These are phyloP conservation scores for Aegilops longissima DNA, from an alignment of 176 grass and related monocot genomes.

Conservation along the genomic window DNA sequence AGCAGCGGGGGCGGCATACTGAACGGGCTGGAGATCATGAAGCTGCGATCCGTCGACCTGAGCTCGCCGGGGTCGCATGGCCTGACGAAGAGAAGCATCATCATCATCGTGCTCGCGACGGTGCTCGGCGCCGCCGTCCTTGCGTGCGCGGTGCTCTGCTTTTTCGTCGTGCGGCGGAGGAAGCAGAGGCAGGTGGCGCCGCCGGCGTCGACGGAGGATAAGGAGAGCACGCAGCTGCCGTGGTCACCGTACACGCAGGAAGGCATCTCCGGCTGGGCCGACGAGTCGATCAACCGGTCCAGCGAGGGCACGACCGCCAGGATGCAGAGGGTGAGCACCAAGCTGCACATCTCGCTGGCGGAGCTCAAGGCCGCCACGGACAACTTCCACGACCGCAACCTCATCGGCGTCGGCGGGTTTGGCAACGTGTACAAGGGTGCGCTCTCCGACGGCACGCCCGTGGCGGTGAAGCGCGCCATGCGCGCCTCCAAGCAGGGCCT, in stretches of 20 bases:
- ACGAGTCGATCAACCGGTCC: slow-evolving; percentile 43
- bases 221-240: slow-evolving; percentile 29
- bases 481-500: slow-evolving; percentile 41
- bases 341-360: slow-evolving; percentile 46
- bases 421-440: slow-evolving; percentile 68
- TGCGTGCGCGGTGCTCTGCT: not conserved
- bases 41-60: not conserved
- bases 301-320: slow-evolving; percentile 15
- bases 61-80: not conserved
- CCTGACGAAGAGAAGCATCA: not conserved
- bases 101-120: slow-evolving; percentile 15
- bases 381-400: slow-evolving; percentile 48
- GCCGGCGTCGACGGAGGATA: slow-evolving; percentile 31
- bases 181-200: slow-evolving; percentile 4
- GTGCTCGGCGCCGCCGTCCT: slow-evolving; percentile 37
- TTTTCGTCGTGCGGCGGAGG: slow-evolving; percentile 5
- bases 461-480: slow-evolving; percentile 68
- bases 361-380: slow-evolving; percentile 57
- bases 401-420: slow-evolving; percentile 65
- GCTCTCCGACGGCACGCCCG: slow-evolving; percentile 27
- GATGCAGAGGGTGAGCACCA: slow-evolving; percentile 36
- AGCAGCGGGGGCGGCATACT: slow-evolving; percentile 33
- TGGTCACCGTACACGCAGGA: slow-evolving; percentile 39
- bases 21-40: slow-evolving; percentile 88
- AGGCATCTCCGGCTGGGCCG: slow-evolving; percentile 6